phyloP scores from a whole-genome alignment of 306 rosid genomes.

The Dicorynia guianensis region DNA sequence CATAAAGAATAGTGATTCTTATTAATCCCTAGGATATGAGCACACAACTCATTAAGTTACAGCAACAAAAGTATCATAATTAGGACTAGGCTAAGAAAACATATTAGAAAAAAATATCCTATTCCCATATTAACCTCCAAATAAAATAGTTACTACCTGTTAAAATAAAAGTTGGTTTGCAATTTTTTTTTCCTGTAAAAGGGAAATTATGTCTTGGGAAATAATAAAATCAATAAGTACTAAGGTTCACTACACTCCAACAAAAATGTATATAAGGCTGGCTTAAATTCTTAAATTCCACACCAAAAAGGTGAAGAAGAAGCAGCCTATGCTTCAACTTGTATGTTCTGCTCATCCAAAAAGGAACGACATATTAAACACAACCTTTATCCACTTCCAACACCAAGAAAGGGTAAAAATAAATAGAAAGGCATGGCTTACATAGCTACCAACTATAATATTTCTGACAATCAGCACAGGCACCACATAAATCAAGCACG shows the following conservation, averaged over 20 bases:
- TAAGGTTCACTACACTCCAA: background rate
- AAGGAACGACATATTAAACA: background rate
- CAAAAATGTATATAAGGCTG: background rate
- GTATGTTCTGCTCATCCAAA: conserved; percentile 1
- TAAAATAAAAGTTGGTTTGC: background rate
- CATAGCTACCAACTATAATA: background rate
- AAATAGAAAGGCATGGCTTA: background rate
- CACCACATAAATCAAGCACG: background rate
- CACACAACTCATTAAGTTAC: background rate
- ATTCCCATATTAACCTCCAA: background rate
- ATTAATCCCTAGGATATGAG: background rate
- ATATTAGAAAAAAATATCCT: background rate
- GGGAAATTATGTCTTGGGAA: background rate
- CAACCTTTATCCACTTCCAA: background rate
- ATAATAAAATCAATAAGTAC: background rate
- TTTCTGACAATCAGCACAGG: background rate
- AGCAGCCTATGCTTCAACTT: background rate
- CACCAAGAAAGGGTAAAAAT: background rate
- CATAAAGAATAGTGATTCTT: conserved; percentile 7
- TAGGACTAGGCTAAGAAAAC: background rate
- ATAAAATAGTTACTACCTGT: background rate
- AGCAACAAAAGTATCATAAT: background rate
- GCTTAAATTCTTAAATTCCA: background rate
- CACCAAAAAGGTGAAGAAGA: background rate
- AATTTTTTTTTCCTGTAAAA: background rate